Base-by-base conservation (phyloP, 2,329 filamentous ascomycete species). In the Fusarium torulosum region DNA sequence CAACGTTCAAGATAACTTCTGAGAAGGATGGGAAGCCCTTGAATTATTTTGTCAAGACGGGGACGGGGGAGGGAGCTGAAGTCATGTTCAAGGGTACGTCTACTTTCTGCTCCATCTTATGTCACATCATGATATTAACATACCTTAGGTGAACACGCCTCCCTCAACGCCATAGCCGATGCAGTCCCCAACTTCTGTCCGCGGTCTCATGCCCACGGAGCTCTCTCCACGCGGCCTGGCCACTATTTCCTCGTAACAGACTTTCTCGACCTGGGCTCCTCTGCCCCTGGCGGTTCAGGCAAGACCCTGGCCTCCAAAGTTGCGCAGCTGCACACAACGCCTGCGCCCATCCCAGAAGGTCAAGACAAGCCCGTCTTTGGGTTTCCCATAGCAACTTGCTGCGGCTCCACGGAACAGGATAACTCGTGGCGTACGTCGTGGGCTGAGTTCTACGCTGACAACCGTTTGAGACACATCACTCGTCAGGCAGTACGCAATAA, bases 391-490 rank as follows among this genome's bases (percentile, higher is more conserved):
- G 81, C 91, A 1, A 97, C 94, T 0, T 97, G 92, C 78, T 97
- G 95, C 78, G 94, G 94, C 3, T 87, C 92, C 44, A 96, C 93
- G 9, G 86, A 85, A 40, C 95, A 97, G 79, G 87, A 93, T 46
- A 98, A 97, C 75, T 80, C 80, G 0, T 97, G 86, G 80, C 86
- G 83, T 46, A 79, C 82, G 7, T 91, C 87, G 13, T 98, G 95
- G 95, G 88, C 91, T 1, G 89, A 93, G 0, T 97, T 98, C 74
- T 97, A 93, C 76, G 91, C 91, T 1, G 84, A 96, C 29, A 90
- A 90, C 70, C 84, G 94, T 5, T 79, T 97, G 49, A 82, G 89
- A 13, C 84, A 83, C 47, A 90, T 97, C 45, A 74, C 92, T 14
- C 78, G 78, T 9, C 81, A 84, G 23, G 86, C 85, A 1, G 82